Evolutionary conservation across 2,329 filamentous ascomycete genomes (phyloP), one percentile per base, ranked within the genome.

Genomic region (Aspergillus latus): DNA sequence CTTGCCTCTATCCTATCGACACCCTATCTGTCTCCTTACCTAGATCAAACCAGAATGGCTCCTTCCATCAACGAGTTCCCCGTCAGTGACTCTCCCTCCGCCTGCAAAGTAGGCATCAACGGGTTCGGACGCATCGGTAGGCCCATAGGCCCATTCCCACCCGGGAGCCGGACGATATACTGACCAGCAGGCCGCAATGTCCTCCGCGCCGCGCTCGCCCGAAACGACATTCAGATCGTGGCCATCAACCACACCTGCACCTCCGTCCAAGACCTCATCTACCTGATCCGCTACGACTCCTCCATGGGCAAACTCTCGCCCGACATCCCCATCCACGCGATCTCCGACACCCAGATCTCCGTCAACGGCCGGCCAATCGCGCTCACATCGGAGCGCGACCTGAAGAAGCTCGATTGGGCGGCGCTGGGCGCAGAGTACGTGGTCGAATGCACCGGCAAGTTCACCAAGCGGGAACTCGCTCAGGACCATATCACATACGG

Each of bases 301-400:
- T 64, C 61, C 9, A 68, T 93, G 90, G 88, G 88, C 70, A 93
- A 95, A 84, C 94, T 96, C 88, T 86, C 96, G 79, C 92, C 93
- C 83, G 93, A 94, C 77, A 90, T 95, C 83, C 89, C 88, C 65
- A 90, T 89, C 77, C 90, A 96, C 84, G 90, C 90, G 68, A 73
- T 84, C 76, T 96, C 95, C 85, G 92, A 96, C 82, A 90, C 89
- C 69, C 85, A 88, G 49, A 84, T 96, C 77, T 58, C 57, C 36
- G 59, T 69, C 46, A 59, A 64, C 21, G 62, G 61, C 52, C 56
- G 56, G 2, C 52, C 53, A 30, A 66, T 68, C 32, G 59, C 63
- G 4, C 59, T 68, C 8, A 68, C 64, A 32, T 68, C 66, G 6
- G 65, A 68, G 39, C 63, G 66, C 10, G 65, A 66, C 51, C 58